These are phyloP conservation scores for Trichomonas gallinae DNA, from an alignment of 208 protist species.

Conservation along the genomic window DNA sequence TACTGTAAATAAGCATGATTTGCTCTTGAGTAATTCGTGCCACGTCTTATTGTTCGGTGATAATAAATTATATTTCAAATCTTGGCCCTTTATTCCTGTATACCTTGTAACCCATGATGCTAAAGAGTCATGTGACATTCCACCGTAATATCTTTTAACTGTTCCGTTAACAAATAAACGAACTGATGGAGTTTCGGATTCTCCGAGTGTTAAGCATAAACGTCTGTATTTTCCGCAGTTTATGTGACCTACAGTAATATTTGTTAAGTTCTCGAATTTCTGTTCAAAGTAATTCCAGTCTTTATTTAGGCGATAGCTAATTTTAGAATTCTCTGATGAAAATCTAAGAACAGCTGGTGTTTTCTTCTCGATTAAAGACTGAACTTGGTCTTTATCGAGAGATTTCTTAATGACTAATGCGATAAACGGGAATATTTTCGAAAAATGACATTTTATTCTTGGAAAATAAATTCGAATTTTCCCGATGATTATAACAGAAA, in stretches of 20 bases:
- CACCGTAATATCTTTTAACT: not conserved
- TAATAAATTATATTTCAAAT: not conserved
- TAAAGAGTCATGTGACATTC: slow-evolving; percentile 6
- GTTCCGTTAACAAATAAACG: not conserved
- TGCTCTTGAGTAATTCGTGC: not conserved
- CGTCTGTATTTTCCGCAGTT: not conserved
- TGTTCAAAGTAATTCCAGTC: not conserved
- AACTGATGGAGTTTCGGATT: not conserved
- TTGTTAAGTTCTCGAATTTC: not conserved
- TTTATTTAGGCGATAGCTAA: not conserved
- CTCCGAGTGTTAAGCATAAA: not conserved
- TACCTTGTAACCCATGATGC: not conserved
- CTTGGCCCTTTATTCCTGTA: not conserved
- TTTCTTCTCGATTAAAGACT: not conserved
- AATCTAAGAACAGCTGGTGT: not conserved
- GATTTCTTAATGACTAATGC: not conserved
- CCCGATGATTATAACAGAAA: no score
- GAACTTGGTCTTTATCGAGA: not conserved
- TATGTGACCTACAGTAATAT: not conserved
- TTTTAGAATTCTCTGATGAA: not conserved
- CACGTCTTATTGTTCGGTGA: not conserved
- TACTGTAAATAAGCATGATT: not conserved
- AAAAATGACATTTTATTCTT: not conserved
- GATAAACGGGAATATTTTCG: not conserved
- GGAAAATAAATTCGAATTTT: no score